These are phyloP conservation scores for Trichosporon sp. DNA, from an alignment of 1,284 basidiomycete species.

Conservation along the genomic window DNA sequence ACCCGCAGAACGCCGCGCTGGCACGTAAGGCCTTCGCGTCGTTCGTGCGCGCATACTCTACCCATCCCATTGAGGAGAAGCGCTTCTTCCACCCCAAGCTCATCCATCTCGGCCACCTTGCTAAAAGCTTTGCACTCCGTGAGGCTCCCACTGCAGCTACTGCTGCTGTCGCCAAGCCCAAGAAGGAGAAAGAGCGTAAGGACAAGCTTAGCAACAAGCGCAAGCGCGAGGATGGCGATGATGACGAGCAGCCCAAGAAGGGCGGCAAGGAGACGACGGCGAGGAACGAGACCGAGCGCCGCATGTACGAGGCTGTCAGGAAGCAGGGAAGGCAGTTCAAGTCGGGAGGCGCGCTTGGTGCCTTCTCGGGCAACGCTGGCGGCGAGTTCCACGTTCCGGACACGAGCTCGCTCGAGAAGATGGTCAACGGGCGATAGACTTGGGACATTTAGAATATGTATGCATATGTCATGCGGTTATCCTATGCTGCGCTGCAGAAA, in stretches of 20 bases:
- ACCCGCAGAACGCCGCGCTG: constrained; percentile 65
- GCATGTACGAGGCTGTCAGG: constrained; percentile 84
- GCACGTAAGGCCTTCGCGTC: constrained; percentile 86
- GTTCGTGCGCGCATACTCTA: constrained; percentile 93
- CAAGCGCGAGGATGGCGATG: constrained; percentile 46
- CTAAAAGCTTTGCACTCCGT: constrained; percentile 91
- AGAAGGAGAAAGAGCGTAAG: constrained; percentile 13
- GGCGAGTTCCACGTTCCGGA: constrained; percentile 67
- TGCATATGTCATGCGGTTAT: not conserved
- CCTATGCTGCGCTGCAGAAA: not conserved
- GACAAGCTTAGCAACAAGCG: constrained; percentile 40
- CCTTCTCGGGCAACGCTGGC: constrained; percentile 61
- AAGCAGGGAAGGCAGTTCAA: constrained; percentile 75
- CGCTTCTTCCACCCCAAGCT: constrained; percentile 91
- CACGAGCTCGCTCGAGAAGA: constrained; percentile 61
- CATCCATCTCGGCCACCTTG: constrained; percentile 91
- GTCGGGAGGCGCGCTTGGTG: constrained; percentile 71
- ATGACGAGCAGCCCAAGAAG: constrained; percentile 44
- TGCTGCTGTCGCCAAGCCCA: constrained; percentile 22
- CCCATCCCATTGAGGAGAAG: constrained; percentile 91
- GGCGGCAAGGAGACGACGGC: constrained; percentile 43
- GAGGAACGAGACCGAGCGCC: constrained; percentile 61
- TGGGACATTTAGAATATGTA: not conserved
- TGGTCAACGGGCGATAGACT: constrained; percentile 44
- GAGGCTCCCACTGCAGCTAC: constrained; percentile 75